These are phyloP conservation scores for Zea luxurians DNA, from an alignment of 176 grass and related monocot species.

Conservation along the genomic window DNA sequence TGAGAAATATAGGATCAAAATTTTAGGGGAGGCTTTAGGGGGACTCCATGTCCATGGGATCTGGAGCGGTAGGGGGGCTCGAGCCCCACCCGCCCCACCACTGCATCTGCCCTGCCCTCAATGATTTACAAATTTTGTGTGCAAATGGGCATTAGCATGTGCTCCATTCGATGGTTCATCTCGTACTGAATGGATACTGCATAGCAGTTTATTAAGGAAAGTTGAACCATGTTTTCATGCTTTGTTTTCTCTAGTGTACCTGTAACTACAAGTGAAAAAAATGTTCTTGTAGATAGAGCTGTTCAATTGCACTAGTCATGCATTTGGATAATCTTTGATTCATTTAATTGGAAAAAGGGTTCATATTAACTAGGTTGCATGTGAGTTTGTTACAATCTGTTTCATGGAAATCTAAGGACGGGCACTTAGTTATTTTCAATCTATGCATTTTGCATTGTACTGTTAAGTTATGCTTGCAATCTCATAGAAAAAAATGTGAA, in stretches of 20 bases:
- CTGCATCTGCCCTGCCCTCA: too few species aligned
- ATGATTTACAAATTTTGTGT: neutral
- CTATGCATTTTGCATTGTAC: neutral
- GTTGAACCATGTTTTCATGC: neutral
- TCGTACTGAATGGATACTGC: neutral
- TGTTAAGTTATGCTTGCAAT: neutral
- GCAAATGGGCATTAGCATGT: neutral
- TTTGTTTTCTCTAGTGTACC: neutral
- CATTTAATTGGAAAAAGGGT: neutral
- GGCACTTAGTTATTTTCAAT: neutral
- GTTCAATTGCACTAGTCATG: neutral
- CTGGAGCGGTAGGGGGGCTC: too few species aligned
- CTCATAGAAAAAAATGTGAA: neutral
- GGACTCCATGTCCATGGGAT: too few species aligned
- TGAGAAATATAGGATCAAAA: too few species aligned
- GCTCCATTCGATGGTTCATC: neutral
- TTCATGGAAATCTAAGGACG: neutral
- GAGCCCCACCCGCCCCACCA: too few species aligned
- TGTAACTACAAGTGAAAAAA: neutral
- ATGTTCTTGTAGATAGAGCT: neutral
- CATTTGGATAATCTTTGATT: neutral
- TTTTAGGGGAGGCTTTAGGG: too few species aligned
- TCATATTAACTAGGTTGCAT: neutral
- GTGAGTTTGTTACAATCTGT: neutral
- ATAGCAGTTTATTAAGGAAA: neutral